phyloP scores from a whole-genome alignment of 495 filamentous ascomycete species.

The Penicillium cosmopolitanum region DNA sequence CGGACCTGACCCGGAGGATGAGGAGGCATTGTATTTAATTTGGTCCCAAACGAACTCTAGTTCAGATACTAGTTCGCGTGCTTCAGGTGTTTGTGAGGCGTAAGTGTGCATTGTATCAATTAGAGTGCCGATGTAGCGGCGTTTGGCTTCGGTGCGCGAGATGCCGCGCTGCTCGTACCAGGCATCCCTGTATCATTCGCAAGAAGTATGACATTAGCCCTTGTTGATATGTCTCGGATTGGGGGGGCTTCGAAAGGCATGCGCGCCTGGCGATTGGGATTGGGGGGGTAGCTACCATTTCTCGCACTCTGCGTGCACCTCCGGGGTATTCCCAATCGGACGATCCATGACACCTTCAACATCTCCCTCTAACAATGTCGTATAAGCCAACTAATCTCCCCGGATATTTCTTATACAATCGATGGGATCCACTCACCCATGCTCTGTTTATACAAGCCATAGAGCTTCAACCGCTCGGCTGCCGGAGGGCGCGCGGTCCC shows the following conservation, averaged over 20 bases:
- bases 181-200: slow-evolving; percentile 64
- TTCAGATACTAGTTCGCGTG: slow-evolving; percentile 85
- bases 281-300: slow-evolving; percentile 54
- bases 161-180: slow-evolving; percentile 86
- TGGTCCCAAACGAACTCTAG: slow-evolving; percentile 99
- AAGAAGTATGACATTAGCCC: slow-evolving; percentile 2
- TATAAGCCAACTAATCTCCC: slow-evolving; percentile 10
- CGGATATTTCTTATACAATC: background rate
- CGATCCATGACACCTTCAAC: slow-evolving; percentile 90
- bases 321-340: slow-evolving; percentile 61
- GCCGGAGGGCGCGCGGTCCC: slow-evolving; percentile 87
- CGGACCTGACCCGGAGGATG: slow-evolving; percentile 59
- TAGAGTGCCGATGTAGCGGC: slow-evolving; percentile 86
- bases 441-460: slow-evolving; percentile 97
- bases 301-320: slow-evolving; percentile 59
- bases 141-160: slow-evolving; percentile 89
- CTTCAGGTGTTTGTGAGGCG: slow-evolving; percentile 81
- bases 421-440: slow-evolving; percentile 62
- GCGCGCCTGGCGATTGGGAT: background rate
- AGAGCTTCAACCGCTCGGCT: slow-evolving; percentile 82
- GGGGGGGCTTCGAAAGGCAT: background rate
- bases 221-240: background rate
- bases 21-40: slow-evolving; percentile 79
- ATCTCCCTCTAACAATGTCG: slow-evolving; percentile 70
- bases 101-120: slow-evolving; percentile 97